Evolutionary conservation across 495 filamentous ascomycete genomes (phyloP), one percentile per base, ranked within the genome.

Genomic region (Podospora australis): DNA sequence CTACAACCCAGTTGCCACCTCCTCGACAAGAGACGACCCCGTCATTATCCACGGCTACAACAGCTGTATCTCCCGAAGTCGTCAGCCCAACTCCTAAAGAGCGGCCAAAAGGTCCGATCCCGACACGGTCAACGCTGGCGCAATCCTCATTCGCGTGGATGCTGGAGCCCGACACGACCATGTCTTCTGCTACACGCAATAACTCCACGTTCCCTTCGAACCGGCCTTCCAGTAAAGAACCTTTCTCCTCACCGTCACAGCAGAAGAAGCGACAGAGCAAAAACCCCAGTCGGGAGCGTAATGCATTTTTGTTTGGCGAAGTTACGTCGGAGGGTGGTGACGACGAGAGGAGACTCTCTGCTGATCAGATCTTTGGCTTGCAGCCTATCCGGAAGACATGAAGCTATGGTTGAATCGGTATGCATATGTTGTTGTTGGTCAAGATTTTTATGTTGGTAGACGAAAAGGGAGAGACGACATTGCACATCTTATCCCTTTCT

Each of bases 131-230:
- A 13, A 76, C 75, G 13, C 72, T 98, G 13, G 83, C 89, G 13
- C 83, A 96, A 51, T 89, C 90, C 22, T 84, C 82, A 7, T 96
- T 96, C 62, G 85, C 90, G 9, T 98, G 90, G 90, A 97, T 98
- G 90, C 75, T 98, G 2, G 79, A 80, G 39, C 74, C 75, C 13
- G 75, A 75, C 39, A 58, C 53, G 0, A 59, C 56, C n/a, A n/a
- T 44, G 19, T 55, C 54, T 4, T 58, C 47, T 55, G 0, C 14
- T 39, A 3, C 28, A 41, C 57, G 7, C 36, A 30, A 0, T 49
- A 48, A n/a, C n/a, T n/a, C n/a, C n/a, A n/a, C 11, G 21, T 51
- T 8, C 35, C 55, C 13, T 44, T 39, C 52, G 16, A 48, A 45
- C 16, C 21, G 53, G 13, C 52, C 57, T 1, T 43, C 62, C 14